A percentile compares a stretch with the other conserved stretches of the same genome.
Conservation (phyloP, 805 yeast genomes). For the Sungouiozyma ichnusensis region DNA sequence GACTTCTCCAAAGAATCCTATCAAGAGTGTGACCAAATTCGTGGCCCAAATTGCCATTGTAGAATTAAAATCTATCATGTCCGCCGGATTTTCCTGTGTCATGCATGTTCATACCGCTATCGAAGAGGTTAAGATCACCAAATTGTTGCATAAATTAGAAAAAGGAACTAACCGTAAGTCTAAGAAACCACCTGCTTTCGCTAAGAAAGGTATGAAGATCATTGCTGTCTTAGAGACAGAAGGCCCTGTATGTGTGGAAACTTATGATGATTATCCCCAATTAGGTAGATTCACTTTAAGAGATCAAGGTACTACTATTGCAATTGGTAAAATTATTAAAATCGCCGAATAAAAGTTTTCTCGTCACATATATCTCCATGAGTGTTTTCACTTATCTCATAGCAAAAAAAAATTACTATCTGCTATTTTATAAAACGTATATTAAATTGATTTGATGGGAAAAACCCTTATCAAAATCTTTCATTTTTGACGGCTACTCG, state of each 20-base stretch:
- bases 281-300: constrained; percentile 96
- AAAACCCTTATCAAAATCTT: background rate
- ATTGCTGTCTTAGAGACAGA: constrained; percentile 82
- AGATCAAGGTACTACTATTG: constrained; percentile 97
- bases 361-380: background rate
- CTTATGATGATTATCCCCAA: constrained; percentile 86
- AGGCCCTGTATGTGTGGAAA: constrained; percentile 88
- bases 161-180: constrained; percentile 95
- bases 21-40: constrained; percentile 78
- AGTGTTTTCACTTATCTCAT: too few species aligned
- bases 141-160: constrained; percentile 83
- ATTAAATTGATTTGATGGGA: background rate
- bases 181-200: constrained; percentile 95
- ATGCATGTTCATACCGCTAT: constrained; percentile 98
- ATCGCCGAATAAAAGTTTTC: constrained; percentile 39
- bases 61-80: constrained; percentile 86
- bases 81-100: constrained; percentile 94
- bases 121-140: constrained; percentile 80
- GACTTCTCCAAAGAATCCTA: constrained; percentile 78
- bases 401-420: background rate
- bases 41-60: constrained; percentile 97
- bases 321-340: constrained; percentile 95
- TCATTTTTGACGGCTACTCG: background rate
- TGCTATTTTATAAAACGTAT: background rate
- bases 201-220: constrained; percentile 97